Evolutionary conservation across 2,329 filamentous ascomycete genomes (phyloP), one percentile per base, ranked within the genome.

Genomic region (Aspergillus sp.): DNA sequence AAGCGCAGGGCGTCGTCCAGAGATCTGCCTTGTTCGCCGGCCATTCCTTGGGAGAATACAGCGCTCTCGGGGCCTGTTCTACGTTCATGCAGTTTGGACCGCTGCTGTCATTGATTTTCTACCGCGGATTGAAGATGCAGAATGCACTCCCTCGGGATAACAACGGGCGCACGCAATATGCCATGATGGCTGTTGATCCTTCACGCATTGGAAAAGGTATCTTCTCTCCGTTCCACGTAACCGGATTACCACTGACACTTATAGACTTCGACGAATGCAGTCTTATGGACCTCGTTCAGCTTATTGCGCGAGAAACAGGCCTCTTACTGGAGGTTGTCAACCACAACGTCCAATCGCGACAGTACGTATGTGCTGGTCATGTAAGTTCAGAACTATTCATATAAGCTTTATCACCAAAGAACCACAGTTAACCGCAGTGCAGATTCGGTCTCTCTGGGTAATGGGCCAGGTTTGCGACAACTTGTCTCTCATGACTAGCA

Each of bases 271-370:
- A 14, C 21, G 31, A 50, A 27, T 6, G 12, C 3, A 9, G 7
- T 25, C 35, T 50, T 8, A 19, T 50, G 33, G 31, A 40, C 0
- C 47, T 50, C 3, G 33, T 39, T 5, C 47, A 9, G 14, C n/a
- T 25, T 92, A 92, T 97, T 68, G 84, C 91, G 0, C 91, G 96
- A 73, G 88, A 90, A 75, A 96, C 93, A 3, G 88, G 87, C 57
- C 96, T 93, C 92, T 82, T 98, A 41, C 79, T 97, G 60, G 93
- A 98, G 79, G 96, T 98, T 82, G 93, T 98, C 84, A 97, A 98
- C 82, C 93, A 93, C 74, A 87, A 87, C 72, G 82, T 87, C 59
- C 81, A 82, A 62, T 86, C 86, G 72, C 81, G 83, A 82, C 84
- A 87, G 72, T 87, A 87, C 70, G 84, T 87, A 57, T 83, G 81